Evolutionary conservation across 257 asterid species (phyloP), one percentile per base, ranked within the genome.

Genomic region (Hygrophila difformis): DNA sequence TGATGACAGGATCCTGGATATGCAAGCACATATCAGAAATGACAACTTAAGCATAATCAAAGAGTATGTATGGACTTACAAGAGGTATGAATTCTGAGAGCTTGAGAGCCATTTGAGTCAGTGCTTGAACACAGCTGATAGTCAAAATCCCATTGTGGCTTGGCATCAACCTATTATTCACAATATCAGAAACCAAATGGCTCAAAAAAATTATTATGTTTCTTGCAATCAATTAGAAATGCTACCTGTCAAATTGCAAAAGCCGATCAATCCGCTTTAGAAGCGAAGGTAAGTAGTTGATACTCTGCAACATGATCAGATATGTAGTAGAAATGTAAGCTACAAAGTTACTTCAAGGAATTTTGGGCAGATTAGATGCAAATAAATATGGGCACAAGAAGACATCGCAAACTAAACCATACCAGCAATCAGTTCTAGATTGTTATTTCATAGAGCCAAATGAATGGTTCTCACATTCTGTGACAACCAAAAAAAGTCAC

Each of bases 251-350:
- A 56, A 91, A 91, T 64, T 91, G 99, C 73, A 91, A 33, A 50
- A 86, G 95, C 44, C 95, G 84, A 58, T 91, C 99, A 20, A 91
- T 78, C 56, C 93, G 92, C 92, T 91, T 91, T 70, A 91, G 87
- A 66, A 91, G 94, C 57, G 96, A 71, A 13, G 96, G 76, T 57
- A 91, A 70, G 69, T 57, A 69, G 48, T 49, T 58, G 28, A 80
- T 74, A 56, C 84, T 78, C 99, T 91, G 95, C 65, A 44, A 74
- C 47, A 63, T 44, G 64, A 63, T 50, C 44, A 69, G 62, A 33
- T 48, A 70, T 50, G 55, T 53, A 64, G 49, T 47, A 58, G 19
- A 59, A 51, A 33, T 45, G 63, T 55, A 53, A 49, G 47, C 46
- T 13, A 47, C 20, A 59, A n/a, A n/a, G n/a, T n/a, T n/a, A n/a